Evolutionary conservation across 441 rosid species (phyloP).

Genomic region (Erodium chrysanthum): DNA sequence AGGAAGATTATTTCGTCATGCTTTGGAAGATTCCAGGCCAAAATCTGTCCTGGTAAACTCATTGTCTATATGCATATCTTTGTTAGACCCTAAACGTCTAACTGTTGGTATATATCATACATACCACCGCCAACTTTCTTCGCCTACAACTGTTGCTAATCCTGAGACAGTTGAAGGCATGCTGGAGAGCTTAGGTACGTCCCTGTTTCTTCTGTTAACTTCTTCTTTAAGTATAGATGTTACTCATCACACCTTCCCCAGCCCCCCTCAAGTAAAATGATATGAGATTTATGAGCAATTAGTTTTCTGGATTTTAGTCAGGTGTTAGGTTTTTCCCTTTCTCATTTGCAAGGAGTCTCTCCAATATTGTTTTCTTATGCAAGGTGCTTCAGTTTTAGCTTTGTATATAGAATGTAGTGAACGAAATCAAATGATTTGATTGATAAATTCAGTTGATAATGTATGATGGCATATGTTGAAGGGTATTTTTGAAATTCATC

Average conservation of each 20-base stretch:
- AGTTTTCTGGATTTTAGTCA: no score
- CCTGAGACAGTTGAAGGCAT: slow-evolving; percentile 82
- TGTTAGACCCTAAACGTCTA: slow-evolving; percentile 82
- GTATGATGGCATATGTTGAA: neutral
- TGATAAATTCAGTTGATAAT: neutral
- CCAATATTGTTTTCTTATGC: neutral
- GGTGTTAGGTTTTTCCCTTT: neutral
- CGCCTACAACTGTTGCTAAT: slow-evolving; percentile 40
- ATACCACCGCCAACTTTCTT: slow-evolving; percentile 53
- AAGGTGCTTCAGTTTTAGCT: neutral
- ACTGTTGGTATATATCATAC: slow-evolving; percentile 54
- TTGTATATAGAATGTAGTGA: neutral
- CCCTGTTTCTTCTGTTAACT: neutral
- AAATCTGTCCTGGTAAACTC: slow-evolving; percentile 85
- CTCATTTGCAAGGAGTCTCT: neutral
- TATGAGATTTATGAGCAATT: no score
- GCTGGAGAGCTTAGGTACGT: slow-evolving; percentile 75
- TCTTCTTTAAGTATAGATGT: neutral
- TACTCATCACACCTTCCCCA: neutral
- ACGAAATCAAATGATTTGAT: neutral
- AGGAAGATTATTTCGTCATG: slow-evolving; percentile 71
- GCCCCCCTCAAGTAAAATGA: neutral
- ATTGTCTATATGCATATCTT: slow-evolving; percentile 74
- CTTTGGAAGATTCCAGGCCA: slow-evolving; percentile 81
- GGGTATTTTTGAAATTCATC: neutral